These are phyloP conservation scores for Tetrahymena malaccensis DNA, from an alignment of 73 alveolate genomes.

Conservation along the genomic window DNA sequence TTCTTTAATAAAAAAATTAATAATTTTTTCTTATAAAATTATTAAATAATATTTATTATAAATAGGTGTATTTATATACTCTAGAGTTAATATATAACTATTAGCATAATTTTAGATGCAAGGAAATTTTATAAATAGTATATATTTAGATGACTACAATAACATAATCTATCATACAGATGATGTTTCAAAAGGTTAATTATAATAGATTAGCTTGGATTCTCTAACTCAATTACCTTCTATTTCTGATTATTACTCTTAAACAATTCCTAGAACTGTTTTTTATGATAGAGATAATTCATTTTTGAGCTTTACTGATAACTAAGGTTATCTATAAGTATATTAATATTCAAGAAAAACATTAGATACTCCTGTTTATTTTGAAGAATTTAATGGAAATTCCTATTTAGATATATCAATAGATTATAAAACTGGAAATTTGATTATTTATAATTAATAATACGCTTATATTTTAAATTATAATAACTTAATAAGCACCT, in stretches of 20 bases:
- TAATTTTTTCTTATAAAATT: too few species aligned
- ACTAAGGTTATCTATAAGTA: background rate
- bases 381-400: background rate
- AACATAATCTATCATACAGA: background rate
- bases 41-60: too few species aligned
- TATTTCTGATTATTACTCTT: background rate
- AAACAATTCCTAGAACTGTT: background rate
- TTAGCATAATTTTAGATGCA: background rate
- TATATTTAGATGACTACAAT: background rate
- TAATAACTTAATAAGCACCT: background rate
- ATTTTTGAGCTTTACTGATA: background rate
- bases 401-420: background rate
- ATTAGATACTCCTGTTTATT: background rate
- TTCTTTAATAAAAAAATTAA: too few species aligned
- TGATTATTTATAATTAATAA: background rate
- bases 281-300: background rate
- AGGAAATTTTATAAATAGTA: background rate
- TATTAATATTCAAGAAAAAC: background rate
- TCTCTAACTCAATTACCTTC: background rate
- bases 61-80: background rate
- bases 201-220: background rate
- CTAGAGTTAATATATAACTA: background rate
- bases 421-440: background rate
- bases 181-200: background rate
- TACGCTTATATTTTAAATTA: background rate